Evolutionary conservation across 345 rosid species (phyloP).

Genomic region (Brassica cretica): DNA sequence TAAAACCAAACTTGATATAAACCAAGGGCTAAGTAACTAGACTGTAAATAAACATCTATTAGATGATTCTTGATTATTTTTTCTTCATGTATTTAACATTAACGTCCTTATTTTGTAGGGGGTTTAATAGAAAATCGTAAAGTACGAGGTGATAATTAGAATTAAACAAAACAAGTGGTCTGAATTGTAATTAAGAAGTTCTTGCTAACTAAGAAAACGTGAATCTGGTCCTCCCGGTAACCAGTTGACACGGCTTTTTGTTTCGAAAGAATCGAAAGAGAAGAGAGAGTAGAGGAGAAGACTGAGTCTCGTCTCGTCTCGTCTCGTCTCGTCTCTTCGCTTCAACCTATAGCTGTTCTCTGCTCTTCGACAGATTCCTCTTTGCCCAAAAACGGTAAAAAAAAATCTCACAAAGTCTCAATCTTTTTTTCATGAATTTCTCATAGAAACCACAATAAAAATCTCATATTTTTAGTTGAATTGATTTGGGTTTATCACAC

Average conservation of each 20-base stretch:
- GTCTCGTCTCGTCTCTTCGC: slow-evolving; percentile 36
- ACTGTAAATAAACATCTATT: not conserved
- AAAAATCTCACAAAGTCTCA: not conserved
- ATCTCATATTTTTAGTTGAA: not conserved
- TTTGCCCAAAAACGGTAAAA: slow-evolving; percentile 8
- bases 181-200: slow-evolving; percentile 13
- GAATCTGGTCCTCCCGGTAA: slow-evolving; percentile 38
- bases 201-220: slow-evolving; percentile 18
- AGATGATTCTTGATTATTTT: not conserved
- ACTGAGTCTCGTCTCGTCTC: slow-evolving; percentile 20
- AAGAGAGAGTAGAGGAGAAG: slow-evolving; percentile 9
- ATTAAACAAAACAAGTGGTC: not conserved
- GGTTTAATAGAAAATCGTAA: not conserved
- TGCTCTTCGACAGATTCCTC: slow-evolving; percentile 30
- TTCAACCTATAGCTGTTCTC: slow-evolving; percentile 30
- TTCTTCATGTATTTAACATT: not conserved
- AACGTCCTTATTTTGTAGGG: not conserved
- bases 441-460: not conserved
- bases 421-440: not conserved
- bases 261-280: slow-evolving; percentile 20
- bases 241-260: slow-evolving; percentile 31
- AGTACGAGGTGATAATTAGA: slow-evolving; percentile 6
- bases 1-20: not conserved
- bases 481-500: not conserved
- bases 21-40: not conserved